These are phyloP conservation scores for Aureobasidium lini DNA, from an alignment of 2,329 filamentous ascomycete genomes.

Conservation along the genomic window DNA sequence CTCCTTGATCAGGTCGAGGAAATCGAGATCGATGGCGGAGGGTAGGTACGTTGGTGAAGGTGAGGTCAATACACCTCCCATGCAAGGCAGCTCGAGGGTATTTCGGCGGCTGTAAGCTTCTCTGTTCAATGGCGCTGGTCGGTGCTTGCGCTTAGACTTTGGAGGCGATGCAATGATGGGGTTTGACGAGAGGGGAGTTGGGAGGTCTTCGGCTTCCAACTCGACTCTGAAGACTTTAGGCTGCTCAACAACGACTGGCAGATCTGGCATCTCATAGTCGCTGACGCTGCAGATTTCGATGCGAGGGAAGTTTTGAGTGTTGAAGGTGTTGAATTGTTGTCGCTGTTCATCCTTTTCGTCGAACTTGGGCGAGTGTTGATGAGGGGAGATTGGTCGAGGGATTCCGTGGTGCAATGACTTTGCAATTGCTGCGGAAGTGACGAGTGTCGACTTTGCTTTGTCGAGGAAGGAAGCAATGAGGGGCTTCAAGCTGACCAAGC, in stretches of 20 bases:
- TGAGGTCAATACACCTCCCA: neutral
- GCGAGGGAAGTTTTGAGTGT: neutral
- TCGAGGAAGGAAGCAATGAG: slow-evolving; percentile 31
- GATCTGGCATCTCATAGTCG: neutral
- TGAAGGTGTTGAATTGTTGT: neutral
- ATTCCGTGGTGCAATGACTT: neutral
- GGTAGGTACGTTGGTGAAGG: slow-evolving; percentile 1
- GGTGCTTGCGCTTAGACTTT: neutral
- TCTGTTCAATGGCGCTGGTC: slow-evolving; percentile 1
- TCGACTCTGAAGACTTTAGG: neutral
- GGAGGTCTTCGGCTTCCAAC: neutral
- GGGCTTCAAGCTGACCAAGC: slow-evolving; percentile 37
- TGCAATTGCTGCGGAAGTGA: neutral
- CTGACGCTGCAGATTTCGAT: slow-evolving; percentile 3
- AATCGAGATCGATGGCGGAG: neutral
- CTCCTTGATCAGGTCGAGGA: neutral
- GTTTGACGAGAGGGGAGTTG: neutral
- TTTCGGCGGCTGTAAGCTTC: neutral
- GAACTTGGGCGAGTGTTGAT: neutral
- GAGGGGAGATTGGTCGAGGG: neutral
- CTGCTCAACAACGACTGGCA: neutral
- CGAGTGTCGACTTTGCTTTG: slow-evolving; percentile 20
- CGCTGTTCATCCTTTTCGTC: neutral
- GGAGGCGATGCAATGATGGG: neutral
- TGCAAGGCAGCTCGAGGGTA: neutral